Evolutionary conservation across 352 stramenopile genomes (phyloP).

Genomic region (Pythium diclinum): DNA sequence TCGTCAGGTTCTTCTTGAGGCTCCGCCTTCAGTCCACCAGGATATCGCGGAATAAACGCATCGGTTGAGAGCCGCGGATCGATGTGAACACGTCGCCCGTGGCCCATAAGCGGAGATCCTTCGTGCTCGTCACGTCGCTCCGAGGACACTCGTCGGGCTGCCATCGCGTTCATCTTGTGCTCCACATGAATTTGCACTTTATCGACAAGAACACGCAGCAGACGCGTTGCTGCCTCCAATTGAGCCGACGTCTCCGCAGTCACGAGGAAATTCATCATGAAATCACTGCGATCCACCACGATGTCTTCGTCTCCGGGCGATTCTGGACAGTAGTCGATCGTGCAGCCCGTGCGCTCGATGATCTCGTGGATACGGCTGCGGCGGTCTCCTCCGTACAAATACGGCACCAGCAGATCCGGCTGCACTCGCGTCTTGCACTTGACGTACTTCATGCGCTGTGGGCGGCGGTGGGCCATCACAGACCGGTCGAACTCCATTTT

Average conservation of each 20-base stretch:
- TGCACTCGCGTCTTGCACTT: slow-evolving; percentile 50
- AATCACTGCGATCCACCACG: slow-evolving; percentile 21
- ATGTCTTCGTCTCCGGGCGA: slow-evolving; percentile 47
- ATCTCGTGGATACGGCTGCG: slow-evolving; percentile 54
- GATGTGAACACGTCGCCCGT: not conserved
- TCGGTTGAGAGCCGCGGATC: not conserved
- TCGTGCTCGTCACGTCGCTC: not conserved
- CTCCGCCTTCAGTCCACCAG: not conserved
- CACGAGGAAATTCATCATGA: slow-evolving; percentile 62
- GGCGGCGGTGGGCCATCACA: slow-evolving; percentile 20
- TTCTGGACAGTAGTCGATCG: slow-evolving; percentile 65
- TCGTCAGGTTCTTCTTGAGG: not conserved
- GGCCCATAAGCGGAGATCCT: not conserved
- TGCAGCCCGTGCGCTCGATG: slow-evolving; percentile 41
- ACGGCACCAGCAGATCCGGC: slow-evolving; percentile 55
- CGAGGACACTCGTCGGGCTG: not conserved
- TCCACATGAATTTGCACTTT: slow-evolving; percentile 49
- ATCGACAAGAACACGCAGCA: slow-evolving; percentile 46
- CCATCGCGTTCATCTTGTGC: slow-evolving; percentile 29
- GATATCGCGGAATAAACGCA: not conserved
- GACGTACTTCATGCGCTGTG: slow-evolving; percentile 53
- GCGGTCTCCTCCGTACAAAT: slow-evolving; percentile 49
- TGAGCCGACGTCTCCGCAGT: slow-evolving; percentile 37
- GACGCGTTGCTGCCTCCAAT: slow-evolving; percentile 42
- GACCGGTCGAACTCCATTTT: slow-evolving; percentile 21